These are phyloP conservation scores for Pyricularia grisea DNA, from an alignment of 2,329 filamentous ascomycete genomes.

Conservation along the genomic window DNA sequence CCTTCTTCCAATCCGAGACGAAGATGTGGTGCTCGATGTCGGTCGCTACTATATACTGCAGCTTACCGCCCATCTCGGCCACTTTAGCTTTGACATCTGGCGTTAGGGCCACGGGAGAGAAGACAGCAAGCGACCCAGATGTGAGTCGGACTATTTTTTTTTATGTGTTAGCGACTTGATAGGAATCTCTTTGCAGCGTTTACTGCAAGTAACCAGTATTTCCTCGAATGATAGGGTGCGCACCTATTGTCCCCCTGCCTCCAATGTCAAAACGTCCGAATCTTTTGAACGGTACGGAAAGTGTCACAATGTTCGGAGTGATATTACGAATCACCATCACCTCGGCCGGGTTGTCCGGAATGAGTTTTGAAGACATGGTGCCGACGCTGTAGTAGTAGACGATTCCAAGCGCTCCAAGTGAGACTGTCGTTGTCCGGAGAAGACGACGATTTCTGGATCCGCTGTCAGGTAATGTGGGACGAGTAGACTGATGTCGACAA, in stretches of 20 bases:
- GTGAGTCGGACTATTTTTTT: conserved; percentile 58
- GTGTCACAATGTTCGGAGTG: conserved; percentile 66
- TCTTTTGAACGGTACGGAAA: conserved; percentile 76
- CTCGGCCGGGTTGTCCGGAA: conserved; percentile 62
- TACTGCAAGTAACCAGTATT: neutral
- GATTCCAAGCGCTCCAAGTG: neutral
- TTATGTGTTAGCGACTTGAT: conserved; percentile 13
- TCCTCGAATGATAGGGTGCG: neutral
- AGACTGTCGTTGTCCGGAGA: neutral
- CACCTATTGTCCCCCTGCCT: conserved; percentile 77
- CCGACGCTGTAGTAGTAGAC: neutral
- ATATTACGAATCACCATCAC: conserved; percentile 88
- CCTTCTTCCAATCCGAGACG: conserved; percentile 72
- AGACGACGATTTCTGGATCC: neutral
- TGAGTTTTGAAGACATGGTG: conserved; percentile 52
- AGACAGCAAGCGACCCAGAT: conserved; percentile 72
- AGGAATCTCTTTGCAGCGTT: neutral
- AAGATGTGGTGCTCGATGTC: conserved; percentile 96
- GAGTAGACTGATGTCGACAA: neutral
- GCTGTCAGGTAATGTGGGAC: neutral
- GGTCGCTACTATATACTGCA: conserved; percentile 77
- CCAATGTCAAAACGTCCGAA: conserved; percentile 75
- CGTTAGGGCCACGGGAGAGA: conserved; percentile 80
- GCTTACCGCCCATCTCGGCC: conserved; percentile 53
- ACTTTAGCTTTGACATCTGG: conserved; percentile 58